A percentile compares a stretch with the other conserved stretches of the same genome.
These are phyloP conservation scores for Trichomonas vaginalis DNA, from an alignment of 208 protist genomes.

Conservation along the genomic window DNA sequence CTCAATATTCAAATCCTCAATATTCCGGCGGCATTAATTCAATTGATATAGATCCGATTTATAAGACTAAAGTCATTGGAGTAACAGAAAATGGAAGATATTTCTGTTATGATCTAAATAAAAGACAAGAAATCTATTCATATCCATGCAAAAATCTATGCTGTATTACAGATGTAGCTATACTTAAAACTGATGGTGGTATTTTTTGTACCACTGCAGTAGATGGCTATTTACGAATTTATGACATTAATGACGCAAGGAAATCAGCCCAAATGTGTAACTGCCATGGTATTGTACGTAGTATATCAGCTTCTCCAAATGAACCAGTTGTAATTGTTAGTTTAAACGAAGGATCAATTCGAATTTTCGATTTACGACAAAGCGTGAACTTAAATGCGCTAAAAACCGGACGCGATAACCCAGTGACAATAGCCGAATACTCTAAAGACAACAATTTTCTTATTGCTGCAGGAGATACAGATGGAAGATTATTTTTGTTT, in stretches of 20 bases:
- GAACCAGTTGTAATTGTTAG: not conserved
- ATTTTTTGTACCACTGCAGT: not conserved
- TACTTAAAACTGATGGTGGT: not conserved
- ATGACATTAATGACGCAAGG: not conserved
- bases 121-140: not conserved
- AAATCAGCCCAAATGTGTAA: not conserved
- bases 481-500: not conserved
- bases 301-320: not conserved
- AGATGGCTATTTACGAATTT: not conserved
- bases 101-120: not conserved
- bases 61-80: not conserved
- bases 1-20: not conserved
- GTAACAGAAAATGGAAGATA: not conserved
- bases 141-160: not conserved
- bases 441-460: not conserved
- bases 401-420: not conserved
- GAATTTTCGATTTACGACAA: not conserved
- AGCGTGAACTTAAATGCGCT: not conserved
- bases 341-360: not conserved
- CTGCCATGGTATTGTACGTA: not conserved
- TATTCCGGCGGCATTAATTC: not conserved
- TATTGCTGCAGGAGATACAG: not conserved
- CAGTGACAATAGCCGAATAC: not conserved
- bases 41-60: not conserved
- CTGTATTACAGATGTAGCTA: not conserved